Base-by-base conservation (phyloP, 2,329 filamentous ascomycete species). In the Nannizzia gypsea region DNA sequence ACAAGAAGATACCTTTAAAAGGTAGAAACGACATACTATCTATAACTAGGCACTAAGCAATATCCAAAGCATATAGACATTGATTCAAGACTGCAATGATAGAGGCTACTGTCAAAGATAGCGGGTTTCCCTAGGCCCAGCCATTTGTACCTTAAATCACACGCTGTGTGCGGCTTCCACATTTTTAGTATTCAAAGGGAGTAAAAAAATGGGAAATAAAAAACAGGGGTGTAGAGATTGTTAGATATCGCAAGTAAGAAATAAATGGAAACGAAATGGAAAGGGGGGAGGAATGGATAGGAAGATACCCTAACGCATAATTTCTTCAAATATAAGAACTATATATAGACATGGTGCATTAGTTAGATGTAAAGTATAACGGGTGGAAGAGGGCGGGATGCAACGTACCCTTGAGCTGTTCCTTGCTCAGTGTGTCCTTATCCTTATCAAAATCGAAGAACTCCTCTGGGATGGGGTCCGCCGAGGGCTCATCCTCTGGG, bases 381-480 rank as follows among this genome's bases (percentile, higher is more conserved):
- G 5, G 17, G 6, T 3, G 15, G 48, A 52, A 44, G 40, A 24
- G n/a, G n/a, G n/a, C n/a, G n/a, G 20, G 8, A 8, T 36, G 20
- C 15, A 46, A 72, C 78, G 70, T 72, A 86, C 93, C 83, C 81
- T 97, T 97, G 74, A 99, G 77, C 77, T 99, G 90, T 78, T 99
- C 93, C 79, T 99, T 99, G 80, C 88, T 96, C 71, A 99, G 78
- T 69, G 87, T 93, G 75, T 99, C 93, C 84, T 99, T 99, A 81
- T 97, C 95, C 83, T 96, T 96, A 77, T 99, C 93, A 75, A 99
- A 99, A 76, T 99, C 93, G 73, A 99, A 99, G 81, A 99, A 99
- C 74, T 96, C 92, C 74, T 97, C 92, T 22, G 93, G 93, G 69
- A 99, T 99, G 22, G 93, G 91, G 48, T 91, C 89, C 17, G 93